Percentiles rank a stretch among this genome's conserved stretches.
These are phyloP conservation scores for Penicillium occitanis DNA, from an alignment of 2,329 filamentous ascomycete genomes.

Conservation along the genomic window DNA sequence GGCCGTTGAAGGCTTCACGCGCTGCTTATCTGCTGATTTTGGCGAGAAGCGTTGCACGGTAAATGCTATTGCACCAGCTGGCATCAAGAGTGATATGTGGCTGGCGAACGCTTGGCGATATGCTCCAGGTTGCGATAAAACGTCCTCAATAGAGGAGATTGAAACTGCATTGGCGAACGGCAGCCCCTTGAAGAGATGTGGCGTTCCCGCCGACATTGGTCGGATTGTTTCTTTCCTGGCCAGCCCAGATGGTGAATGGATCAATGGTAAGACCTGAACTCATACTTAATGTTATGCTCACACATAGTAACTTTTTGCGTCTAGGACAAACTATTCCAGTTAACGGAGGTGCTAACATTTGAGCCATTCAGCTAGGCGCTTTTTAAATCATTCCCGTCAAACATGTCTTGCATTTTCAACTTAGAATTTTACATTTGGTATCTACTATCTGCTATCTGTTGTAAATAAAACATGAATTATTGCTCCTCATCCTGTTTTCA, in stretches of 20 bases:
- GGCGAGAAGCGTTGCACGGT: constrained; percentile 64
- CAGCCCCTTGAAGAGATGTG: constrained; percentile 61
- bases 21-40: constrained; percentile 69
- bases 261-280: constrained; percentile 54
- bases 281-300: neutral
- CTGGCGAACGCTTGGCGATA: constrained; percentile 67
- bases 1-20: constrained; percentile 73
- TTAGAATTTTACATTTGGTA: neutral
- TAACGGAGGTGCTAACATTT: constrained; percentile 24
- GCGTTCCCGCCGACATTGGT: constrained; percentile 59
- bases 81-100: constrained; percentile 75
- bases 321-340: constrained; percentile 23
- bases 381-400: too few relatives aligned
- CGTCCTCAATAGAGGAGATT: constrained; percentile 53
- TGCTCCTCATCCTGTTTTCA: neutral
- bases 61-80: constrained; percentile 66
- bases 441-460: neutral
- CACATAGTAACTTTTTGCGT: neutral
- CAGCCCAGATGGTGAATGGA: constrained; percentile 62
- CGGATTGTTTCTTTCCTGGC: constrained; percentile 58
- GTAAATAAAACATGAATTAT: neutral
- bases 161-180: constrained; percentile 56
- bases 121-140: constrained; percentile 49
- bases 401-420: neutral
- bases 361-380: neutral